These are phyloP conservation scores for Boletus subluridellus DNA, from an alignment of 1,284 basidiomycete species.

Conservation along the genomic window DNA sequence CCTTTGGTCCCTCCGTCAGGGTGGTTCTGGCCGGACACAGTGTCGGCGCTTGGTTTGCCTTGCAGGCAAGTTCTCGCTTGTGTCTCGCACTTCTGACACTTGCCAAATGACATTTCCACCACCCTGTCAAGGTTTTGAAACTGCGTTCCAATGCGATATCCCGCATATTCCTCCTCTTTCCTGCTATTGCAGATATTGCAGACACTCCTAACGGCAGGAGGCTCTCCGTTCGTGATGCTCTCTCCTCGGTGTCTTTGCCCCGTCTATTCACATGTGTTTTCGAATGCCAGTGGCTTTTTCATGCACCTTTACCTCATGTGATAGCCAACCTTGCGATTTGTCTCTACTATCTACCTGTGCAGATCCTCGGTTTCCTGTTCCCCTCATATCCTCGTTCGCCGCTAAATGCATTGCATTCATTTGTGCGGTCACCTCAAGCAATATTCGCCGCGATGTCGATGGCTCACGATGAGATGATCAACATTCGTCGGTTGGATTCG, in stretches of 20 bases:
- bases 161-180: constrained; percentile 53
- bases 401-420: constrained; percentile 43
- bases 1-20: constrained; percentile 36
- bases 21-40: constrained; percentile 57
- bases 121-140: constrained; percentile 44
- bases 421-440: constrained; percentile 46
- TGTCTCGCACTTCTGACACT: background rate
- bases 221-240: constrained; percentile 38
- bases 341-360: constrained; percentile 17
- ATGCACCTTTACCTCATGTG: constrained; percentile 42
- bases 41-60: constrained; percentile 56
- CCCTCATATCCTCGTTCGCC: constrained; percentile 47
- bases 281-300: constrained; percentile 46
- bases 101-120: background rate
- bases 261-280: background rate
- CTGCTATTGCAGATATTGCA: constrained; percentile 53
- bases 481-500: constrained; percentile 48
- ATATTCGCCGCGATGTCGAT: constrained; percentile 51
- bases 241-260: background rate
- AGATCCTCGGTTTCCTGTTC: constrained; percentile 24
- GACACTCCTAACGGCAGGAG: constrained; percentile 53
- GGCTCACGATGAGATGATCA: constrained; percentile 61
- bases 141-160: constrained; percentile 37
- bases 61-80: constrained; percentile 42
- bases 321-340: constrained; percentile 37